phyloP scores from a whole-genome alignment of 768 basidiomycete genomes.

The Termitomyces sp. region DNA sequence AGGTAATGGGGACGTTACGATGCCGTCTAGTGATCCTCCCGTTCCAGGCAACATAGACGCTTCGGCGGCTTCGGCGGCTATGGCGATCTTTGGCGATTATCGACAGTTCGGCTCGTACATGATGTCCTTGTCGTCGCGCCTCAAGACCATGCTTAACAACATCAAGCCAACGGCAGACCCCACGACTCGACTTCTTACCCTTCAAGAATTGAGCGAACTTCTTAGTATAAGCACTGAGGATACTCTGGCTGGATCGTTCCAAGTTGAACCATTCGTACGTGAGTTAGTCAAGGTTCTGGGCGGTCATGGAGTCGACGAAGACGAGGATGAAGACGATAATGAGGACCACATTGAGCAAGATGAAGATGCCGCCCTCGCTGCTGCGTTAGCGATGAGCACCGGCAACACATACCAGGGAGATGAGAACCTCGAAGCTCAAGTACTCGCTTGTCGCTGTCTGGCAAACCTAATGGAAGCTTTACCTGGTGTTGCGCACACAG shows the following conservation, averaged over 20 bases:
- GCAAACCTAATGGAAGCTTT: conserved; percentile 99
- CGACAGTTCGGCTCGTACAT: conserved; percentile 90
- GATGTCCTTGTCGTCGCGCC: conserved; percentile 79
- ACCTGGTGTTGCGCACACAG: conserved; percentile 93
- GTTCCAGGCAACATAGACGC: conserved; percentile 59
- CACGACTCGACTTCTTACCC: conserved; percentile 78
- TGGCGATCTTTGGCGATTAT: conserved; percentile 84
- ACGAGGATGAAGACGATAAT: conserved; percentile 66
- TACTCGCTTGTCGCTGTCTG: conserved; percentile 92
- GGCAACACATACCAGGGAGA: conserved; percentile 68
- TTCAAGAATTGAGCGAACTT: conserved; percentile 93
- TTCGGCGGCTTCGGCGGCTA: conserved; percentile 59
- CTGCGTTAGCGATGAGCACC: conserved; percentile 78
- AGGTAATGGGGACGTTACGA: conserved; percentile 31
- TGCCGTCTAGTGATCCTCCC: conserved; percentile 32
- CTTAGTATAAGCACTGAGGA: conserved; percentile 97
- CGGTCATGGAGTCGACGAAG: conserved; percentile 69
- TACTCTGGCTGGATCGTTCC: conserved; percentile 93
- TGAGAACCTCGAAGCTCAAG: conserved; percentile 88
- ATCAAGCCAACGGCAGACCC: conserved; percentile 83
- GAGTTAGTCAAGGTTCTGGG: conserved; percentile 91
- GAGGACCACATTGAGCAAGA: conserved; percentile 58
- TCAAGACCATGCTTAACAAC: conserved; percentile 87
- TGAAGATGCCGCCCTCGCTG: conserved; percentile 86
- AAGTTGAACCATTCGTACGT: conserved; percentile 85